Evolutionary conservation across 495 filamentous ascomycete genomes (phyloP).

Genomic region (Neurospora africana): DNA sequence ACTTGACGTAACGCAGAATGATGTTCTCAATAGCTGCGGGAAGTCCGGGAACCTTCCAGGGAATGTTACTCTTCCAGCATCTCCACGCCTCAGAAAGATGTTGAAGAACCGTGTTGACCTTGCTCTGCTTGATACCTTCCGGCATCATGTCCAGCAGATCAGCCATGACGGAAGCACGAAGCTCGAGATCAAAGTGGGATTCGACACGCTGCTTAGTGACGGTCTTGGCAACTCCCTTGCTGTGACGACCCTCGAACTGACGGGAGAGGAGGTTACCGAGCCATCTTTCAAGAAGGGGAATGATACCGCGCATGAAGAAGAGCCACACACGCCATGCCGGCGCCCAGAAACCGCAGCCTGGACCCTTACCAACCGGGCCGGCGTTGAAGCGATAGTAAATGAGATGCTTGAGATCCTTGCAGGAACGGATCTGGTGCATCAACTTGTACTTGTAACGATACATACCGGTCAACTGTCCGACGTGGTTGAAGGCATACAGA

Average conservation of each 20-base stretch:
- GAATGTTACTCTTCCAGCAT: constrained; percentile 99
- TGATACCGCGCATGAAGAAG: constrained; percentile 99
- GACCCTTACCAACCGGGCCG: constrained; percentile 93
- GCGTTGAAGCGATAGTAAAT: constrained; percentile 99
- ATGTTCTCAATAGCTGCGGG: constrained; percentile 98
- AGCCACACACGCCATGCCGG: constrained; percentile 98
- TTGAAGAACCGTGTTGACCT: constrained; percentile 95
- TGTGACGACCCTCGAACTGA: constrained; percentile 97
- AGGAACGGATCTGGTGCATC: constrained; percentile 99
- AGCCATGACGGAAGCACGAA: constrained; percentile 96
- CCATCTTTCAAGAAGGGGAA: constrained; percentile 94
- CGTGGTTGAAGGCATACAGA: constrained; percentile 97
- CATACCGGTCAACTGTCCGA: constrained; percentile 98
- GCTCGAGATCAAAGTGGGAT: constrained; percentile 95
- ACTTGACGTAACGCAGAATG: constrained; percentile 95
- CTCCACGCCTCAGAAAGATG: constrained; percentile 97
- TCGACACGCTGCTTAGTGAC: constrained; percentile 99
- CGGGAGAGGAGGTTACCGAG: constrained; percentile 92
- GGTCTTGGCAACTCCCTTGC: constrained; percentile 98
- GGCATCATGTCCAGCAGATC: constrained; percentile 99
- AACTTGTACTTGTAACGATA: constrained; percentile 99
- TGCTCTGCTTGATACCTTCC: constrained; percentile 98
- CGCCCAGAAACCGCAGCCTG: constrained; percentile 98
- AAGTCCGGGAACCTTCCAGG: constrained; percentile 95
- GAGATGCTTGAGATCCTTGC: constrained; percentile 98